Evolutionary conservation across 345 rosid genomes (phyloP).

Genomic region (Cardamine occulta): DNA sequence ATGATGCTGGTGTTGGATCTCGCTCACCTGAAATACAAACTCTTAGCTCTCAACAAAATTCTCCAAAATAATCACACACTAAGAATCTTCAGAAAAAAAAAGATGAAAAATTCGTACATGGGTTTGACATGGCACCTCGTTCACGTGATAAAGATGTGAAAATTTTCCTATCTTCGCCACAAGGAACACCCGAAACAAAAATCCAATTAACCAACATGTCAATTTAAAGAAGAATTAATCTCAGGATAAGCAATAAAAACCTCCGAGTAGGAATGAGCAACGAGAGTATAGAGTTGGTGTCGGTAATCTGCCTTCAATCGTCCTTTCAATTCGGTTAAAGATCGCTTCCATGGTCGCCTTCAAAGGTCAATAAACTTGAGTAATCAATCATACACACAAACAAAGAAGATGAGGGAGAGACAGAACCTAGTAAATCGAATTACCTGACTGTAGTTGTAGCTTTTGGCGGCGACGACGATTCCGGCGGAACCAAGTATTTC

Average conservation of each 20-base stretch:
- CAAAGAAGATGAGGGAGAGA: not conserved
- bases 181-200: not conserved
- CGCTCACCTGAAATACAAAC: slow-evolving; percentile 44
- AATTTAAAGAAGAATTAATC: not conserved
- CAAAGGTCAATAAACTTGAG: not conserved
- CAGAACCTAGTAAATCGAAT: not conserved
- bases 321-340: slow-evolving; percentile 64
- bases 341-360: slow-evolving; percentile 64
- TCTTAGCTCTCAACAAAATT: slow-evolving; percentile 2
- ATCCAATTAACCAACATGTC: not conserved
- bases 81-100: not conserved
- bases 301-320: slow-evolving; percentile 57
- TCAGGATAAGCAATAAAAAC: slow-evolving; percentile 38
- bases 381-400: not conserved
- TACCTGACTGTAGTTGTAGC: slow-evolving; percentile 46
- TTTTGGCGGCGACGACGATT: slow-evolving; percentile 41
- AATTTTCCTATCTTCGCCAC: slow-evolving; percentile 60
- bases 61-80: not conserved
- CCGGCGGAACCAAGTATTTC: slow-evolving; percentile 50
- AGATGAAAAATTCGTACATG: slow-evolving; percentile 49
- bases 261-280: slow-evolving; percentile 75
- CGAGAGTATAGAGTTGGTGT: slow-evolving; percentile 53
- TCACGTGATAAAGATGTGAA: slow-evolving; percentile 61
- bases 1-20: not conserved
- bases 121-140: slow-evolving; percentile 59